Conservation (phyloP, 192 early-diverging fungal genomes). For the Linnemannia exigua region DNA sequence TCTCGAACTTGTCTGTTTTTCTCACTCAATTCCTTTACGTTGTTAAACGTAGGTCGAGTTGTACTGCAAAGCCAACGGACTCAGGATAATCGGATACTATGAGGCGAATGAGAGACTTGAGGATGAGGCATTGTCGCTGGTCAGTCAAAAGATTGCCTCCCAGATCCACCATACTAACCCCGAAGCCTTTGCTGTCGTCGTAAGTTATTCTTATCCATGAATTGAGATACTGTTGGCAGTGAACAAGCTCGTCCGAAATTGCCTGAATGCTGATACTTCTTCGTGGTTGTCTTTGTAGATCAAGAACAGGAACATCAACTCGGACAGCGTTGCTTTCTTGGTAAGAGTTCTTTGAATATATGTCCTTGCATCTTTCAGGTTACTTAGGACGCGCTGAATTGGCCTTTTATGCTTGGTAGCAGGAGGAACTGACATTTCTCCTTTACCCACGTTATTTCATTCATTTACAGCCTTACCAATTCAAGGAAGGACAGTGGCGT, state of each 20-base stretch:
- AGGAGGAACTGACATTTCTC: too few species aligned
- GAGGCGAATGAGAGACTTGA: constrained; percentile 65
- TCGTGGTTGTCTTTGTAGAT: constrained; percentile 22
- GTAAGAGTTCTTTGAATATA: constrained; percentile 12
- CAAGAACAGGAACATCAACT: constrained; percentile 40
- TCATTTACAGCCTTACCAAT: constrained; percentile 66
- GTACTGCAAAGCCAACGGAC: constrained; percentile 62
- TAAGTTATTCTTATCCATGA: constrained; percentile 55
- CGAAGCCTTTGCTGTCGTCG: constrained; percentile 70
- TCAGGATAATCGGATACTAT: constrained; percentile 75
- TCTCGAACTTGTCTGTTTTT: not conserved
- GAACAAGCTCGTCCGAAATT: not conserved
- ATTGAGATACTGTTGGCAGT: not conserved
- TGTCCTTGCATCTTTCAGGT: not conserved
- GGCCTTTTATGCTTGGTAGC: too few species aligned
- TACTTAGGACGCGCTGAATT: not conserved
- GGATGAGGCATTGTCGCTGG: constrained; percentile 60
- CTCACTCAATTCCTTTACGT: not conserved
- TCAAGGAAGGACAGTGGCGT: constrained; percentile 69
- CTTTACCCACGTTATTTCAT: too few species aligned
- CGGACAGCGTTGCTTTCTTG: constrained; percentile 33
- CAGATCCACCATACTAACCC: constrained; percentile 61
- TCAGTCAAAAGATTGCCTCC: constrained; percentile 65
- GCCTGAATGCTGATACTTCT: not conserved
- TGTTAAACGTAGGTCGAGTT: constrained; percentile 63